Base-by-base conservation (phyloP, 1,139 yeast species). In the Saccharomyces hybrid region DNA sequence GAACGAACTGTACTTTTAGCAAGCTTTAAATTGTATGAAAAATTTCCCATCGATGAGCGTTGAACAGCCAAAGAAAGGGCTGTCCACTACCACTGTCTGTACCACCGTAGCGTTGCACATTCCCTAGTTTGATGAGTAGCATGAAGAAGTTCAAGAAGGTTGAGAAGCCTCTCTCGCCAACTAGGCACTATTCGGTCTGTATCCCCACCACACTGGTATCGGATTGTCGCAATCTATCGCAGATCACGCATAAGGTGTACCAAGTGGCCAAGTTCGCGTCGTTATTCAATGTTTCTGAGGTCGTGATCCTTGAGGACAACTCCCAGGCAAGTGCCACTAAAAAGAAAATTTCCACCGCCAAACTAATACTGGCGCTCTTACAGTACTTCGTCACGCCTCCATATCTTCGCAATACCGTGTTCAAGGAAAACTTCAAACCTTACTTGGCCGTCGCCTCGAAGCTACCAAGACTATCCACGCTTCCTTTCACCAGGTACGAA, bases 361-460 rank as follows among this genome's bases (percentile, higher is more conserved):
- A 84, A 65, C 65, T 83, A 16, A 75, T 88, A 49, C 95, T 95
- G 0, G 77, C 85, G 1, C 74, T 90, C 53, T 73, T 90, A 53
- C 96, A 89, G 67, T 90, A 75, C 66, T 88, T 88, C 64, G 81
- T 90, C 14, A 90, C 97, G 0, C 97, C 97, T 1, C 88, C 91
- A 51, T 88, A 90, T 65, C 75, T 90, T 46, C 79, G 85, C 26
- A 82, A 83, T 58, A 72, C 84, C 0, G 77, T 85, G 8, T 87
- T 90, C 71, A 76, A 77, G 56, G 72, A 75, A 53, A 68, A 74
- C 26, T 71, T 70, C 53, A 59, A 67, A 32, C 64, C 70, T 24
- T 78, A 83, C 61, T 83, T 88, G 69, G 79, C 78, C 56, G 77
- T 81, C 61, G 97, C 96, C 0, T 74, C 76, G 48, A 81, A 79